phyloP scores from a whole-genome alignment of 768 basidiomycete genomes.

The Amylocystis lapponica region DNA sequence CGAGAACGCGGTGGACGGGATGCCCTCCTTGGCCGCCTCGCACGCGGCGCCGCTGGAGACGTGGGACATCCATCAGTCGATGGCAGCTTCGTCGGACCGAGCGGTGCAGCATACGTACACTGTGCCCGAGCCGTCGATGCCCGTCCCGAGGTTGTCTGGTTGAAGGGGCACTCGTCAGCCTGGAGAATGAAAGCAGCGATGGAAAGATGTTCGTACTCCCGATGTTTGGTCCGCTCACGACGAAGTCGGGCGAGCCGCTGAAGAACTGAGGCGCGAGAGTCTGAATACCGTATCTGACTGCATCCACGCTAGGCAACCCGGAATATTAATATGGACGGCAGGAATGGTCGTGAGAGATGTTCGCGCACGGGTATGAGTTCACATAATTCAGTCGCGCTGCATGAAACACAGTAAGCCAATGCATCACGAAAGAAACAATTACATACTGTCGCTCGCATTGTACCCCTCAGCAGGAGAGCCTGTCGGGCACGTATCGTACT shows the following conservation, averaged over 20 bases:
- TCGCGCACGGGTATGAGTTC: slow-evolving; percentile 27
- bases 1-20: slow-evolving; percentile 27
- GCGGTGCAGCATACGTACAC: slow-evolving; percentile 13
- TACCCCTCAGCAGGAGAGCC: slow-evolving; percentile 27
- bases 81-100: background rate
- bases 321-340: background rate
- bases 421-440: background rate
- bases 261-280: slow-evolving; percentile 39
- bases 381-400: slow-evolving; percentile 29
- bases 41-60: slow-evolving; percentile 20
- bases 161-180: background rate
- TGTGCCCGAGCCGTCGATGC: slow-evolving; percentile 15
- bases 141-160: slow-evolving; percentile 14
- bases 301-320: slow-evolving; percentile 20
- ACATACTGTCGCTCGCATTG: slow-evolving; percentile 30
- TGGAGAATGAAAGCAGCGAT: background rate
- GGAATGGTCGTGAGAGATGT: background rate
- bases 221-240: slow-evolving; percentile 40
- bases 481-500: slow-evolving; percentile 27
- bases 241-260: slow-evolving; percentile 33
- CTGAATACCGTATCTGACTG: slow-evolving; percentile 36
- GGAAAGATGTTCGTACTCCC: slow-evolving; percentile 10
- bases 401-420: background rate
- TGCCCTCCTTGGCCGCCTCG: slow-evolving; percentile 21
- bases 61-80: background rate